These are phyloP conservation scores for Lecanicillium sp. DNA, from an alignment of 2,329 filamentous ascomycete genomes.

Conservation along the genomic window DNA sequence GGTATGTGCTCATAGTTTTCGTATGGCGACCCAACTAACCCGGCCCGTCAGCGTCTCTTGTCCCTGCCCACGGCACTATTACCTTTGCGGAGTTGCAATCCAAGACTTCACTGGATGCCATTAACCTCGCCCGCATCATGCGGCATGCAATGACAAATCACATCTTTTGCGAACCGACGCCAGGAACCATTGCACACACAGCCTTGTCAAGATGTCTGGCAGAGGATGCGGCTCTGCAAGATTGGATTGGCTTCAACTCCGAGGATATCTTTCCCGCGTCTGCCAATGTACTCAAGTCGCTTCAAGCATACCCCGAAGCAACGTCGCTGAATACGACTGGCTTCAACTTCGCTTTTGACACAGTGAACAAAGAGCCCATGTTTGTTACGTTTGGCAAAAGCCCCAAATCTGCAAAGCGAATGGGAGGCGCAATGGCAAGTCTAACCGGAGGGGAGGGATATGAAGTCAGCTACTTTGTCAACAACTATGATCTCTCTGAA, in stretches of 20 bases:
- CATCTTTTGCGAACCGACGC: constrained; percentile 47
- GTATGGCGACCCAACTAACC: constrained; percentile 12
- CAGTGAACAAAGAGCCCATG: constrained; percentile 46
- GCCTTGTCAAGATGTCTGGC: constrained; percentile 46
- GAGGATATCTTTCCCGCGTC: constrained; percentile 49
- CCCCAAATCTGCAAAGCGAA: constrained; percentile 40
- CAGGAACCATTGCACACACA: constrained; percentile 49
- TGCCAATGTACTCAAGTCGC: constrained; percentile 39
- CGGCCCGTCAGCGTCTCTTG: constrained; percentile 38
- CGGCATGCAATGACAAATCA: constrained; percentile 53
- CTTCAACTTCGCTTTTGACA: constrained; percentile 46
- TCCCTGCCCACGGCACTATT: constrained; percentile 41
- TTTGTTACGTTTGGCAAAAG: constrained; percentile 47
- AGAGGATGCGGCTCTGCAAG: constrained; percentile 40
- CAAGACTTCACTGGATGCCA: constrained; percentile 40
- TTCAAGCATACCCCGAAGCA: constrained; percentile 41
- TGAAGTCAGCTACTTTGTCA: constrained; percentile 45
- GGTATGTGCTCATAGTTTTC: constrained; percentile 31
- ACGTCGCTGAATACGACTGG: constrained; percentile 42
- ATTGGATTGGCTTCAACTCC: constrained; percentile 50
- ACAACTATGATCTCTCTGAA: constrained; percentile 47
- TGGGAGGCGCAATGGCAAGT: constrained; percentile 50
- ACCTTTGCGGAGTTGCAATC: constrained; percentile 39
- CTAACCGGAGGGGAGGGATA: constrained; percentile 52
- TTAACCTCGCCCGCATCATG: constrained; percentile 45